Evolutionary conservation across 1,139 yeast species (phyloP).

Genomic region (Protomyces macrosporus): DNA sequence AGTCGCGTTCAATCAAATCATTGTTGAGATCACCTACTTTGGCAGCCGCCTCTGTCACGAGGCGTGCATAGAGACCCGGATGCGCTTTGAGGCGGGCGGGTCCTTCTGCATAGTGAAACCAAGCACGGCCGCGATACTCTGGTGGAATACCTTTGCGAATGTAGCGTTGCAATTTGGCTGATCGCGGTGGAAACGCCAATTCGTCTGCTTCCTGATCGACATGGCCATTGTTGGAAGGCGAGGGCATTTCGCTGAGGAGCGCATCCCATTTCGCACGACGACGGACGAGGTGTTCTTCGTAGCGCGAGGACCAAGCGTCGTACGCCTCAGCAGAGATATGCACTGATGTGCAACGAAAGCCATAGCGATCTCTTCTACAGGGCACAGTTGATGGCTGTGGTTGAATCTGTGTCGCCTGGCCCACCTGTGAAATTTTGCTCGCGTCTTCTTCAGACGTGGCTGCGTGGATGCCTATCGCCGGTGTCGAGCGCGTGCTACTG

Average conservation of each 20-base stretch:
- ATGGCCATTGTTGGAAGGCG: constrained; percentile 36
- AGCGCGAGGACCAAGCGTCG: constrained; percentile 25
- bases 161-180: constrained; percentile 75
- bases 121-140: constrained; percentile 94
- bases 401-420: background rate
- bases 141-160: constrained; percentile 91
- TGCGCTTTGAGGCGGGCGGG: constrained; percentile 41
- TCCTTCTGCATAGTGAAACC: constrained; percentile 88
- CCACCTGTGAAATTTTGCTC: background rate
- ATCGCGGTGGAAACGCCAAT: constrained; percentile 68
- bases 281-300: constrained; percentile 52
- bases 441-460: background rate
- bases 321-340: constrained; percentile 2
- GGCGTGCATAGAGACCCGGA: constrained; percentile 61
- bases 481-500: background rate
- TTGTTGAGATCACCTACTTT: background rate
- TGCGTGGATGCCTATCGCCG: background rate
- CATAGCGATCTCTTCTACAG: constrained; percentile 15
- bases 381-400: background rate
- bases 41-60: constrained; percentile 58
- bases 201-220: constrained; percentile 37
- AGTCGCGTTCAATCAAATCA: constrained; percentile 88
- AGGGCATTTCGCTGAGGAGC: constrained; percentile 62
- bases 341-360: constrained; percentile 13
- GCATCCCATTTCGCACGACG: constrained; percentile 71